phyloP scores from a whole-genome alignment of 805 yeast genomes.

The Ogataea paraovalis region DNA sequence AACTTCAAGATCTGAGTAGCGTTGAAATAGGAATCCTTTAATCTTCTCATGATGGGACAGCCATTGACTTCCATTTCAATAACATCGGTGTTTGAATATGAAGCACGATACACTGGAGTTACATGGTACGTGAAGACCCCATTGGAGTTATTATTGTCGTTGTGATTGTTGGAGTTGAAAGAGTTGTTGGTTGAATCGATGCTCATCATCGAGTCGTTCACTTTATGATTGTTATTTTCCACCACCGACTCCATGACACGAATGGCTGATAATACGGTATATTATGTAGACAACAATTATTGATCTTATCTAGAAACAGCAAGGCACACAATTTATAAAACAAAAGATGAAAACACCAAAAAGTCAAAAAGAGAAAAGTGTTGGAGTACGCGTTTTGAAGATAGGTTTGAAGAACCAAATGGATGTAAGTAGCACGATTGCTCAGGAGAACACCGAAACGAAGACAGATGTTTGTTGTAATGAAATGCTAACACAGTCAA shows the following conservation, averaged over 20 bases:
- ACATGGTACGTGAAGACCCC: conserved; percentile 18
- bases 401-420: not conserved
- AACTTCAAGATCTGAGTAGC: conserved; percentile 70
- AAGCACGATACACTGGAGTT: conserved; percentile 48
- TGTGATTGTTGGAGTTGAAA: conserved; percentile 1
- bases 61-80: conserved; percentile 58
- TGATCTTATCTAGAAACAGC: too few relatives aligned
- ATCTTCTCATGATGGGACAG: conserved; percentile 64
- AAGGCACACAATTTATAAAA: too few relatives aligned
- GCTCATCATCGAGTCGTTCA: conserved; percentile 11
- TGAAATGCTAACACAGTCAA: too few relatives aligned
- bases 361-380: not conserved
- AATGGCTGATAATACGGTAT: too few relatives aligned
- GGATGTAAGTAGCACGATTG: not conserved
- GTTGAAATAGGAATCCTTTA: conserved; percentile 60
- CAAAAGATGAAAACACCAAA: not conserved
- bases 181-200: conserved; percentile 7
- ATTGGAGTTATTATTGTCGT: not conserved
- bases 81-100: conserved; percentile 59
- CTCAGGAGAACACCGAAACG: not conserved
- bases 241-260: conserved; percentile 7
- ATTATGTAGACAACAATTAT: too few relatives aligned
- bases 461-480: too few relatives aligned
- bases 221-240: conserved; percentile 3
- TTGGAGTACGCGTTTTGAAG: not conserved